phyloP scores from a whole-genome alignment of 164 flowering plant genomes.

The Magnolia officinalis region DNA sequence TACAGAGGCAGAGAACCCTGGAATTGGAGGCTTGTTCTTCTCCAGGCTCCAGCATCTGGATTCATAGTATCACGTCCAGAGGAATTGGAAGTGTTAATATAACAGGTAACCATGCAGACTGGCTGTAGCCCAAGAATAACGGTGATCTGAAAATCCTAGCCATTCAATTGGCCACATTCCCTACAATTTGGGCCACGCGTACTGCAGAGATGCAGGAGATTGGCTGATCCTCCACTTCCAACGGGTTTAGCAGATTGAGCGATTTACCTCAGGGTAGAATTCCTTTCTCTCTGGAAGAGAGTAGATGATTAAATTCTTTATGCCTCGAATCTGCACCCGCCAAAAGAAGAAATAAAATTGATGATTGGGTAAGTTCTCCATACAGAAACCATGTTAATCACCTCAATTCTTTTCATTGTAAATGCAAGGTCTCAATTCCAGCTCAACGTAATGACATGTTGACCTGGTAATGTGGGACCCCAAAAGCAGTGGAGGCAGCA shows the following conservation, averaged over 20 bases:
- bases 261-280: conserved; percentile 83
- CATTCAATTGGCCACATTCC: no score
- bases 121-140: neutral
- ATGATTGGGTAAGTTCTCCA: neutral
- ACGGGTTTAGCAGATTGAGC: no score
- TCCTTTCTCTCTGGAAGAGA: conserved; percentile 94
- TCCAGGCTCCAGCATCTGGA: neutral
- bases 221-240: no score
- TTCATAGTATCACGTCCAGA: neutral
- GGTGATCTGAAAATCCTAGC: no score
- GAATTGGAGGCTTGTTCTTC: neutral
- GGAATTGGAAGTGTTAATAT: neutral
- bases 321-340: conserved; percentile 69
- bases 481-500: neutral
- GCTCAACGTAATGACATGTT: no score
- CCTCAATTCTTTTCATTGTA: no score
- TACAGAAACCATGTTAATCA: no score
- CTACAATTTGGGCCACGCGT: no score
- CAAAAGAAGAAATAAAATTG: neutral
- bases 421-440: no score
- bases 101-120: neutral
- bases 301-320: conserved; percentile 76
- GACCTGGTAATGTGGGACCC: neutral
- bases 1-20: neutral
- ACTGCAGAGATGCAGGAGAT: no score